Evolutionary conservation across 2,329 filamentous ascomycete genomes (phyloP), one percentile per base, ranked within the genome.

Genomic region (Clarireedia hainanense): DNA sequence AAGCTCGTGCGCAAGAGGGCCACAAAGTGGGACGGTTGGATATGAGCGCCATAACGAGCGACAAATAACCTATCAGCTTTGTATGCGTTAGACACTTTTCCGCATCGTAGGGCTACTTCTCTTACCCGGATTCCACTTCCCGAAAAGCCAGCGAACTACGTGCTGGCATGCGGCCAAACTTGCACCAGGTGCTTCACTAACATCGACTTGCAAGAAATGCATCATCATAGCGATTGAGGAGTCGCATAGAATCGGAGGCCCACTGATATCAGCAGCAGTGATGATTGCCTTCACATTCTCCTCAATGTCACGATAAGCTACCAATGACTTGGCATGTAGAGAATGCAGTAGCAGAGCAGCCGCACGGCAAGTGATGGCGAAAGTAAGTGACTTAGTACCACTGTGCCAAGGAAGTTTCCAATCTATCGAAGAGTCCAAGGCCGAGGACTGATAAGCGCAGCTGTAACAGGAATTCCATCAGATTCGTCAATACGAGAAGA

Each of bases 351-450:
- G 94, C 70, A 64, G 86, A 79, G 68, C 87, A 10, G 91, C 88
- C 45, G 89, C 83, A 61, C 94, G 84, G 60, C 88, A 91, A 4
- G 83, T 87, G 2, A 77, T 76, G 23, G 85, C 76, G 50, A 88
- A 83, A 57, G 84, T 86, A 55, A 95, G 75, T 37, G 83, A 83
- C 57, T 90, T 81, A 46, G 80, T 79, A 27, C 87, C 83, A 7
- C 88, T 74, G 61, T 90, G 86, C 89, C 91, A 96, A 17, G 85
- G 70, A 57, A 88, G 82, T 56, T 79, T 76, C 90, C 91, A 96
- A 27, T 71, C 71, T 10, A 83, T 66, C 45, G 67, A 67, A n/a
- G 63, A 46, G 24, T 61, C 47, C 6, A 66, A 70, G 20, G 79
- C 72, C 43, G 64, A 59, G 27, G 63, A 60, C 60, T 79, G 75